Conservation (phyloP, 305 asterid species). For the Fraxinus latifolia region DNA sequence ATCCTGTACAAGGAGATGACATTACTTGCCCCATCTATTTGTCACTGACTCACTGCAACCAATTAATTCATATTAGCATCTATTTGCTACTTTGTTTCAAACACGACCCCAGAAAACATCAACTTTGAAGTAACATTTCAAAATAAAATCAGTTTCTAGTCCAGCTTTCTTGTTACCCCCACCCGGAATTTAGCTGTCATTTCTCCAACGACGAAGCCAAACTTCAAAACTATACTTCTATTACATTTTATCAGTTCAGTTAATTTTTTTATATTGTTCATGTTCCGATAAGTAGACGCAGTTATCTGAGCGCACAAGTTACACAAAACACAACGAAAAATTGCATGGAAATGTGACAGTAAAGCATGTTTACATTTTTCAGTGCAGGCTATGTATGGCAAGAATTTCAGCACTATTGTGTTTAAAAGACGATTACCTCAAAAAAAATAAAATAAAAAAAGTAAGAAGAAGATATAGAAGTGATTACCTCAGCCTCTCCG, state of each 20-base stretch:
- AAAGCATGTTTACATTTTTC: background rate
- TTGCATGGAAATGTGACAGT: background rate
- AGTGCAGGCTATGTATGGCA: background rate
- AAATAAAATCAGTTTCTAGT: background rate
- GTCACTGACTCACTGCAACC: background rate
- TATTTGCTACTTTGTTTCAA: background rate
- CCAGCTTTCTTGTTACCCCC: background rate
- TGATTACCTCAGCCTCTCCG: constrained; percentile 73
- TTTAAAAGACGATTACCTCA: background rate
- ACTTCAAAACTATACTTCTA: background rate
- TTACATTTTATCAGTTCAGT: background rate
- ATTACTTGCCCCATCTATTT: background rate
- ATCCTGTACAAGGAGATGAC: background rate
- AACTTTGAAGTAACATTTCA: background rate
- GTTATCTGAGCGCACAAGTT: background rate
- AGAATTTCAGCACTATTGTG: background rate
- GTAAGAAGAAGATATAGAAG: background rate
- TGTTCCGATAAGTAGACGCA: background rate
- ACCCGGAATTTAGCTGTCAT: background rate
- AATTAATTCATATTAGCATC: background rate
- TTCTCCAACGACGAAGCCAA: background rate
- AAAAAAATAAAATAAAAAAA: background rate
- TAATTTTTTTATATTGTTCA: background rate
- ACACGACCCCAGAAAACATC: background rate
- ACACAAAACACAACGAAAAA: background rate